Evolutionary conservation across 2,329 filamentous ascomycete genomes (phyloP).

Genomic region (Drechslera avenae): DNA sequence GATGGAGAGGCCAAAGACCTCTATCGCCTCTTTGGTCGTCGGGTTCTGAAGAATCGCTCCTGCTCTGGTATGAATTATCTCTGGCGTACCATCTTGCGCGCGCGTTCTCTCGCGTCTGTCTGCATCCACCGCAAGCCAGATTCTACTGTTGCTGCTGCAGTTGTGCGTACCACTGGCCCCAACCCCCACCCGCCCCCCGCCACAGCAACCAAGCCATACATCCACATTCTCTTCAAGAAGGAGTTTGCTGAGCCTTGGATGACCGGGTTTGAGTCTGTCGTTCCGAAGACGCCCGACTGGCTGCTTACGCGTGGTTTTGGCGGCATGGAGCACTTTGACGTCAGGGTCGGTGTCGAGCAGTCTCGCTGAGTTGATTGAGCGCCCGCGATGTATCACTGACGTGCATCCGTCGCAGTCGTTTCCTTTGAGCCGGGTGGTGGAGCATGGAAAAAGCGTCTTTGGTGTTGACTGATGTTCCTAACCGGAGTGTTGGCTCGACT

Average conservation of each 20-base stretch:
- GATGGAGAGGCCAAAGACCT: conserved; percentile 42
- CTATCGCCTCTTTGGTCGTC: conserved; percentile 39
- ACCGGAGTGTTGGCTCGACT: background rate
- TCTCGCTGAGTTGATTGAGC: background rate
- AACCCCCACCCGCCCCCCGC: background rate
- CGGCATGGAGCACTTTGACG: conserved; percentile 34
- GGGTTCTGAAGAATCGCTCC: conserved; percentile 24
- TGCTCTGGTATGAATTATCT: conserved; percentile 29
- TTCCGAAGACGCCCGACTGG: conserved; percentile 24
- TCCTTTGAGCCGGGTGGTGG: background rate
- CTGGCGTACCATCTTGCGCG: conserved; percentile 33
- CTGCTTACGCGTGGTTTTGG: conserved; percentile 28
- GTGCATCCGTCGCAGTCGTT: background rate
- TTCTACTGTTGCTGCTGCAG: too few species aligned
- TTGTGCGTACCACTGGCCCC: background rate
- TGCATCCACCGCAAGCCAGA: conserved; percentile 25
- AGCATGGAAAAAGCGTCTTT: background rate
- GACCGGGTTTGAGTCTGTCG: conserved; percentile 11
- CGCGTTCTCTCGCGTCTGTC: conserved; percentile 25
- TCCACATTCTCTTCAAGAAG: conserved; percentile 34
- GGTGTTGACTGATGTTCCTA: background rate
- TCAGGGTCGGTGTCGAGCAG: conserved; percentile 31
- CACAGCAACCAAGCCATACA: conserved; percentile 17
- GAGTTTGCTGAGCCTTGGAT: conserved; percentile 33
- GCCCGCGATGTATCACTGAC: background rate